Base-by-base conservation (phyloP, 495 filamentous ascomycete genomes). In the Talaromyces adpressus region DNA sequence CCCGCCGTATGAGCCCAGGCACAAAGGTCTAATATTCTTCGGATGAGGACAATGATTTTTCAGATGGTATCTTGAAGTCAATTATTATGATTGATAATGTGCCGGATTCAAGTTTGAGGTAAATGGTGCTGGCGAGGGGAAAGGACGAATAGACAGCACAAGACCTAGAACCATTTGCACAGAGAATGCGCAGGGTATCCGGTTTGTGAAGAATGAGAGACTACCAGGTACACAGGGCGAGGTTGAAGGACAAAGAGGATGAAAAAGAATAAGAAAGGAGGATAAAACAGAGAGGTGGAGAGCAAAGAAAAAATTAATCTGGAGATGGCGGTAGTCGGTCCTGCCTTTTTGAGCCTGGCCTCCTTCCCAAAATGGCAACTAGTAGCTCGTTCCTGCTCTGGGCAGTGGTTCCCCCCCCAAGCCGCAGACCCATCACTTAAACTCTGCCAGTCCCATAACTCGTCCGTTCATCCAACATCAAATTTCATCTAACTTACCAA, bases 271-370 rank as follows among this genome's bases (percentile, higher is more conserved):
- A 47, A 8, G 41, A 47, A 47, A 47, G n/a, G n/a, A 20, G 16
- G 41, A 18, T 3, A 11, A 36, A 36, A 11, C 8, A 36, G 32
- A 12, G 32, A 36, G 11, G 9, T 36, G 32, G n/a, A 41, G 36
- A 41, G 36, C 36, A 41, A 16, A 16, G 14, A 41, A 16, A 41
- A 41, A 41, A 16, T n/a, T n/a, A 65, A 73, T 18, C 14, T 41
- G 4, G 36, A 41, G 11, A 41, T 16, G 14, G 36, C n/a, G 41
- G n/a, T n/a, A 47, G 41, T 47, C 41, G 41, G 45, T 9, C 16
- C 18, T 49, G 18, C 45, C 45, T 22, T 18, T 20, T 49, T 22
- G 8, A 49, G 45, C 45, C 6, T 7, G n/a, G 1, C 8, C 8
- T 9, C 18, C n/a, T 20, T 14, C 45, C 45, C 9, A 36, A 49